A percentile compares a stretch with the other conserved stretches of the same genome.
Evolutionary conservation across 345 rosid genomes (phyloP).

Genomic region (Corchorus capsularis): DNA sequence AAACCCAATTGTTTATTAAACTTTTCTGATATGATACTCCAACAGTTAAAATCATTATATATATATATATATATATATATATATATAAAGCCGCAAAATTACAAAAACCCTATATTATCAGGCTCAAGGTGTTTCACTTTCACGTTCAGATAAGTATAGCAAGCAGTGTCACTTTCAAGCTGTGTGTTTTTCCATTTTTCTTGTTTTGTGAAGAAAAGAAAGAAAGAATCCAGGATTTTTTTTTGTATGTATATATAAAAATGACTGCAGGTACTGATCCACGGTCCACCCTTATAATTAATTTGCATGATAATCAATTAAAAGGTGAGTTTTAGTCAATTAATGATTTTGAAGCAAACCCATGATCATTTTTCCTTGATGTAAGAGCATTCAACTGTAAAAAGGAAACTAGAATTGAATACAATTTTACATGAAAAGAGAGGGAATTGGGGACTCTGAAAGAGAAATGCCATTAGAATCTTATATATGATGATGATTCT

Average conservation of each 20-base stretch:
- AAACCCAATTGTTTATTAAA: background rate
- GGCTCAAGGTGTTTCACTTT: conserved; percentile 31
- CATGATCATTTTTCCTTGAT: conserved; percentile 20
- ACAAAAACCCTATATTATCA: conserved; percentile 12
- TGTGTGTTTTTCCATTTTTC: conserved; percentile 23
- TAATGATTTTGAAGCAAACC: background rate
- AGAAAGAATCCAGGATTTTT: background rate
- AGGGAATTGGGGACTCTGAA: background rate
- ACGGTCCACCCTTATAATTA: background rate
- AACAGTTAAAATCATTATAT: conserved; percentile 30
- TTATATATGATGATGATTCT: background rate
- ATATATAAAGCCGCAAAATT: conserved; percentile 18
- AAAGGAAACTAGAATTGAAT: background rate
- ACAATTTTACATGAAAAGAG: background rate
- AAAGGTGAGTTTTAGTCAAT: background rate
- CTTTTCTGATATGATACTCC: conserved; percentile 23
- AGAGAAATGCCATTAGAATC: conserved; percentile 5
- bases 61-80: too few relatives aligned
- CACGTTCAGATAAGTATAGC: conserved; percentile 19
- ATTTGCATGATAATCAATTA: background rate
- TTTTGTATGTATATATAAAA: background rate
- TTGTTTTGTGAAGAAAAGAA: background rate
- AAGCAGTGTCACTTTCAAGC: conserved; percentile 43
- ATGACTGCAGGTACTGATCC: background rate
- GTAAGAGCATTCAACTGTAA: conserved; percentile 20